Evolutionary conservation across 805 yeast genomes (phyloP).

Genomic region (Wickerhamiella sergipiensis): DNA sequence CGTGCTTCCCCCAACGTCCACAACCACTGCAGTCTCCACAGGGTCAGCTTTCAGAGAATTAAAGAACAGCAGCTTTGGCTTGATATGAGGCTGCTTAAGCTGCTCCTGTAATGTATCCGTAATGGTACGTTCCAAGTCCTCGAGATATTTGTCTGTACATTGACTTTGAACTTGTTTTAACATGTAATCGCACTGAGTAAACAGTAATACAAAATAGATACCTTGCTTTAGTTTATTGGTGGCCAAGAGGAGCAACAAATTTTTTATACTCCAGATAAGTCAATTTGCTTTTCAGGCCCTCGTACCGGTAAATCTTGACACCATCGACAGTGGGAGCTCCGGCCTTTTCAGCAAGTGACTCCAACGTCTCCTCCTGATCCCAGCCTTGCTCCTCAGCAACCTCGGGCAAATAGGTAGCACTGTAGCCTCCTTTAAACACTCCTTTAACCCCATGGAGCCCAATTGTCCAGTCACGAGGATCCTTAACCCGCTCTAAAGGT

Average conservation of each 20-base stretch:
- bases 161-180: neutral
- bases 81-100: neutral
- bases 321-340: conserved; percentile 23
- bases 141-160: neutral
- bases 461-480: conserved; percentile 59
- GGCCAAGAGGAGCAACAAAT: neutral
- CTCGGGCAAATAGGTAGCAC: conserved; percentile 81
- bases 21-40: conserved; percentile 1
- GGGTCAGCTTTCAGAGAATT: neutral
- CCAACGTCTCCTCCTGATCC: conserved; percentile 58
- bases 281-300: conserved; percentile 36
- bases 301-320: conserved; percentile 40
- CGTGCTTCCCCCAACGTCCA: conserved; percentile 19
- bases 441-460: conserved; percentile 76
- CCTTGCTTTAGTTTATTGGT: neutral
- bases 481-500: conserved; percentile 39
- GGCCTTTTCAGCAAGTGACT: conserved; percentile 60
- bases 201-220: no score
- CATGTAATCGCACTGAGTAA: neutral
- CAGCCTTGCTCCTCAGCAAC: conserved; percentile 84
- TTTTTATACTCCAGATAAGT: conserved; percentile 29
- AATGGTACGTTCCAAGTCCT: neutral
- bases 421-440: conserved; percentile 31
- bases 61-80: neutral
- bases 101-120: neutral